These are phyloP conservation scores for Phytomonas francai DNA, from an alignment of 208 protist species.

Conservation along the genomic window DNA sequence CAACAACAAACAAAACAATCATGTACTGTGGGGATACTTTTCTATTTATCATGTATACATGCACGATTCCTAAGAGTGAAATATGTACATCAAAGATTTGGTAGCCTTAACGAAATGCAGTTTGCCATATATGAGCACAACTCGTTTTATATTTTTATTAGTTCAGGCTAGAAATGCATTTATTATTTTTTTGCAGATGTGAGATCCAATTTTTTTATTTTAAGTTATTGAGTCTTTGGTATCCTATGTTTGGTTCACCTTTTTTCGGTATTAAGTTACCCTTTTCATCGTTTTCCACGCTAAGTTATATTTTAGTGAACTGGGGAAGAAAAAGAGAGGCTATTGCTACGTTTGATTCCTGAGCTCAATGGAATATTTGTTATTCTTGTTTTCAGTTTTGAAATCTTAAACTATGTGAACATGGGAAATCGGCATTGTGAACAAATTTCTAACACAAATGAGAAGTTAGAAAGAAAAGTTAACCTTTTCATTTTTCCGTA, in stretches of 20 bases:
- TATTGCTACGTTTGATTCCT: not conserved
- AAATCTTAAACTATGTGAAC: not conserved
- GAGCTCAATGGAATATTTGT: not conserved
- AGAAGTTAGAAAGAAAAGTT: not conserved
- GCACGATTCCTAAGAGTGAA: not conserved
- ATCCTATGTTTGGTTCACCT: conserved; percentile 8
- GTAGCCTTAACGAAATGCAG: not conserved
- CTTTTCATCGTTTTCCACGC: not conserved
- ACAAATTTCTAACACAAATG: not conserved
- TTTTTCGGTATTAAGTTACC: not conserved
- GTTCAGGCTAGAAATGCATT: not conserved
- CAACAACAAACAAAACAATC: too few species aligned
- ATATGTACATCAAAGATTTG: not conserved
- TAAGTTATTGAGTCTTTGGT: conserved; percentile 4
- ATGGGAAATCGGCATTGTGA: not conserved
- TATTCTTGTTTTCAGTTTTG: not conserved
- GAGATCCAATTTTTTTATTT: conserved; percentile 9
- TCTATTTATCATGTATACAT: conserved; percentile 2
- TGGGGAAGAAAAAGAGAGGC: not conserved
- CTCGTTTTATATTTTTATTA: conserved; percentile 8
- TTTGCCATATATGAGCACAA: not conserved
- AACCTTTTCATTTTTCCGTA: not conserved
- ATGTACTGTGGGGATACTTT: not conserved
- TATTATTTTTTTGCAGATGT: conserved; percentile 11
- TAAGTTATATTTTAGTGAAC: not conserved